Percentiles rank a stretch among this genome's conserved stretches.
These are phyloP conservation scores for Gentiana dahurica DNA, from an alignment of 257 asterid genomes.

Conservation along the genomic window DNA sequence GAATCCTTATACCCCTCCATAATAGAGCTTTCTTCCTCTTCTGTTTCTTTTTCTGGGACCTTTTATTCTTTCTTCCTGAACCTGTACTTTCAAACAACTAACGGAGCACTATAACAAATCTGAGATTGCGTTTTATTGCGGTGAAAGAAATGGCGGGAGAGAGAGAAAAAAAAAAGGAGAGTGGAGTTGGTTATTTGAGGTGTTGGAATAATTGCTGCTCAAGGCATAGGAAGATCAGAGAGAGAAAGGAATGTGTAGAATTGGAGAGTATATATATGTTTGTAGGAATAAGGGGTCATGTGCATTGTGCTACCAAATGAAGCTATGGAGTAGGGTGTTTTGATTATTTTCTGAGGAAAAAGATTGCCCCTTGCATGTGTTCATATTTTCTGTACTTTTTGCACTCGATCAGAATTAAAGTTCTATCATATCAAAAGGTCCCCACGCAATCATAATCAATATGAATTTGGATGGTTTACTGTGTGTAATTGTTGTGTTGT, in stretches of 20 bases:
- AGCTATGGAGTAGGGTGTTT: too few species aligned
- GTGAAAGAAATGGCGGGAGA: background rate
- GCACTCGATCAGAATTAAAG: too few species aligned
- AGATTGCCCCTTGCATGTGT: too few species aligned
- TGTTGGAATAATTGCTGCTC: slow-evolving; percentile 10
- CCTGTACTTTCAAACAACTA: background rate
- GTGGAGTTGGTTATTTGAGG: slow-evolving; percentile 13
- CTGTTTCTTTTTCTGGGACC: slow-evolving; percentile 6
- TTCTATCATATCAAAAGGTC: too few species aligned
- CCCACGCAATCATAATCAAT: too few species aligned
- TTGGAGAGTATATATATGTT: background rate
- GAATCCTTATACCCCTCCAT: slow-evolving; percentile 49
- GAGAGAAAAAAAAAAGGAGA: slow-evolving; percentile 2
- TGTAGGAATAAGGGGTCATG: background rate
- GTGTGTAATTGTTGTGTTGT: too few species aligned
- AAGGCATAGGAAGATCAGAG: slow-evolving; percentile 5
- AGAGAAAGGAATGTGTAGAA: slow-evolving; percentile 6
- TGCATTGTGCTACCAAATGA: slow-evolving; percentile 1
- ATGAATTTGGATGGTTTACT: too few species aligned
- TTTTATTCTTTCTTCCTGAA: slow-evolving; percentile 1
- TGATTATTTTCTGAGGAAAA: too few species aligned
- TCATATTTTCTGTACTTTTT: too few species aligned
- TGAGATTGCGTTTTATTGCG: background rate
- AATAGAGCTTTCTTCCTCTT: slow-evolving; percentile 37
- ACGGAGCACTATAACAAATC: background rate